Conservation (phyloP, 108 stramenopile genomes). For the Cyclotella sp. region DNA sequence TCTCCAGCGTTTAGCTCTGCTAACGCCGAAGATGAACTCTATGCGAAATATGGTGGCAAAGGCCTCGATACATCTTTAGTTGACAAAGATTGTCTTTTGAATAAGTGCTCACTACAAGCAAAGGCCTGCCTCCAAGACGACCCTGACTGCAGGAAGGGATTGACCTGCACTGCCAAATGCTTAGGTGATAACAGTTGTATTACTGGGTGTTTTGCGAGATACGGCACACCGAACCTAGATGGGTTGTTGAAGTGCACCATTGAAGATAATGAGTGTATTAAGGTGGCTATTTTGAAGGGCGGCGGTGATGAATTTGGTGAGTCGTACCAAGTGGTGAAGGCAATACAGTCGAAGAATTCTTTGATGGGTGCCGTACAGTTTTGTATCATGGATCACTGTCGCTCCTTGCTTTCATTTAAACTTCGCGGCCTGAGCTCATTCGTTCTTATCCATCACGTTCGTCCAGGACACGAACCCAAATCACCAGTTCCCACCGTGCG, state of each 20-base stretch:
- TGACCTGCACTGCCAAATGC: conserved; percentile 94
- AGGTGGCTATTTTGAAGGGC: conserved; percentile 93
- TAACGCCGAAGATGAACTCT: conserved; percentile 87
- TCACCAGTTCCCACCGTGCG: conserved; percentile 81
- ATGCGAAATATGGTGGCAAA: conserved; percentile 85
- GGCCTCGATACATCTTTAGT: conserved; percentile 86
- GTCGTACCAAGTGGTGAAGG: not conserved
- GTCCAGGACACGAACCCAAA: conserved; percentile 58
- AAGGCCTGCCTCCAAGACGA: conserved; percentile 88
- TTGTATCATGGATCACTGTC: no score
- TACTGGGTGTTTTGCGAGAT: conserved; percentile 96
- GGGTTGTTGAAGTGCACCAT: conserved; percentile 95
- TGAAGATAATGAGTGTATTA: conserved; percentile 97
- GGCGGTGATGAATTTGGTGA: conserved; percentile 81
- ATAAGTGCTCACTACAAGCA: conserved; percentile 83
- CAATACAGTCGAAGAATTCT: no score
- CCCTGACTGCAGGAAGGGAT: conserved; percentile 88
- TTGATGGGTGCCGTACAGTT: no score
- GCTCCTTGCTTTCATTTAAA: no score
- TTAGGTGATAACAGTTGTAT: conserved; percentile 93
- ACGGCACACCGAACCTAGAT: conserved; percentile 92
- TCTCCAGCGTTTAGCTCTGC: conserved; percentile 44
- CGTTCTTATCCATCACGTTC: not conserved
- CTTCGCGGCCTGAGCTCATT: no score
- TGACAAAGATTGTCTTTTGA: conserved; percentile 86